Evolutionary conservation across 2,329 filamentous ascomycete genomes (phyloP), one percentile per base, ranked within the genome.

Genomic region (Neonectria punicea): DNA sequence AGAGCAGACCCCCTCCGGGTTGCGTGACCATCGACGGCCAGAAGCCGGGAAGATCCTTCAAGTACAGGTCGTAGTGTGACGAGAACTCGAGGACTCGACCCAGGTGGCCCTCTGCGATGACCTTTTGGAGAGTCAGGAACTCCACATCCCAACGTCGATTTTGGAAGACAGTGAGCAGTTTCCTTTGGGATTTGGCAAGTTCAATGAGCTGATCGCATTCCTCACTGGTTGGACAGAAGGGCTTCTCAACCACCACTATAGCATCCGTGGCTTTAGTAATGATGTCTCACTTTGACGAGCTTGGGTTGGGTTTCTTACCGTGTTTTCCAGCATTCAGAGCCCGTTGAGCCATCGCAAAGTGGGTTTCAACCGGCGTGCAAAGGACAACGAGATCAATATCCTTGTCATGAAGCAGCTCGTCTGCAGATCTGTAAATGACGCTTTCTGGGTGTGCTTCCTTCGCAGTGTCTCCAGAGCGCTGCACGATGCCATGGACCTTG

Each of bases 111-210:
- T 46, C 53, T 11, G 53, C 36, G 20, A 56, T 56, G n/a, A 56
- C 41, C 41, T 56, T 56, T 32, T 56, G 53, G 0, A 56, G 41
- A 2, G 53, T 46, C 25, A 56, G 30, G 20, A 56, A 46, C 41
- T 46, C 53, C 13, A 56, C 53, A 25, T 46, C 41, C 53, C 39
- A 55, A 7, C 53, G 53, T 18, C 53, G 53, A 32, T 56, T 56
- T 46, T 56, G 41, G 41, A 56, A 56, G n/a, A 22, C 10, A 18
- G 28, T 36, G 16, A 46, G 41, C 28, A 56, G 28, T 46, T 56
- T 56, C 16, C 53, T 41, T 10, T 46, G 14, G 5, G 25, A 9
- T 22, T 56, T 44, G 11, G 39, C 39, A 11, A 56, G n/a, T 10
- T 46, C 4, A 11, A 56, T 46, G 2, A 56, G 28, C 25, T 46